Base-by-base conservation (phyloP, 2,329 filamentous ascomycete species). In the Talaromyces pinophilus region DNA sequence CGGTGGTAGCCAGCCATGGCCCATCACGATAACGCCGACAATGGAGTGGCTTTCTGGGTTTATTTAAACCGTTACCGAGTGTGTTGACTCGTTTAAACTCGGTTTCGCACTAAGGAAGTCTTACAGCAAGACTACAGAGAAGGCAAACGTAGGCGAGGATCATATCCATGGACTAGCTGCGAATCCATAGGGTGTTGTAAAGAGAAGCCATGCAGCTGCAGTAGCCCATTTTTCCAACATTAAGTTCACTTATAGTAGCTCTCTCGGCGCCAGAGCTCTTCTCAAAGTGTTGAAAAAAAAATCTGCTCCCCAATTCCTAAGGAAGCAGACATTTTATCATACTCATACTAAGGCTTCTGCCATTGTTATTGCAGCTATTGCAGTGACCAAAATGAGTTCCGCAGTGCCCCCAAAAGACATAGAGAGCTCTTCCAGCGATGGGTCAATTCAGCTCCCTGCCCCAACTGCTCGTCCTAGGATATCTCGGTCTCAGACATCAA, bases 121-220 rank as follows among this genome's bases (percentile, higher is more conserved):
- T 40, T 40, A 57, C 30, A 38, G 19, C 8, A 35, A 19, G 52
- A 22, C 33, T 25, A 38, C 33, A 38, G 33, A 38, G n/a, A 22
- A 55, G 61, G 61, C 33, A 44, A 63, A 42, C 38, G 48, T 63
- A 63, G 48, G 61, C 61, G 61, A 63, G 48, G 28, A 42, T 63
- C n/a, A n/a, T 57, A 40, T 13, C 33, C 2, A 15, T 57, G 33
- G 54, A 13, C 17, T 19, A 40, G 33, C 15, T 19, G 33, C 10
- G 10, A 63, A 48, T 33, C 25, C 25, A 22, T n/a, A 54, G 7
- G 50, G 50, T 15, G 30, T 38, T 25, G 19, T 46, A 30, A 44
- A 28, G 35, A 50, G 17, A 44, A 25, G 8, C 1, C 40, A 19
- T 63, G 30, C 46, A 54, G n/a, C 38, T 54, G 46, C 35, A 25